Conservation (phyloP, 495 filamentous ascomycete genomes). For the Penicillium flavigenum region DNA sequence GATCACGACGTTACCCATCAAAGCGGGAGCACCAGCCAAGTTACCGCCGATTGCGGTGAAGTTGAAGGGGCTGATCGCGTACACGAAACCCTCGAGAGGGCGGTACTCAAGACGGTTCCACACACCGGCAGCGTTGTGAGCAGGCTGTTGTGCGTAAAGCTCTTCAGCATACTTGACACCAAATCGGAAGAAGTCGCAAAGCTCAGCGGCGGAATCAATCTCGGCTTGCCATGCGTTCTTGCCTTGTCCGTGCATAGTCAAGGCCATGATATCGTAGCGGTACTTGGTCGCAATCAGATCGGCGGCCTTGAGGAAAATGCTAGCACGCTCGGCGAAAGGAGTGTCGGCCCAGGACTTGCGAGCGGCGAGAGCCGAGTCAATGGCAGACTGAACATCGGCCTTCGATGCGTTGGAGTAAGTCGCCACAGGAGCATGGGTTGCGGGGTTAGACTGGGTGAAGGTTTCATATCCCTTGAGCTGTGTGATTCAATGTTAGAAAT, state of each 20-base stretch:
- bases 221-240: constrained; percentile 98
- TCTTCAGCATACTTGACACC: constrained; percentile 88
- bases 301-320: constrained; percentile 89
- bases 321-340: constrained; percentile 86
- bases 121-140: constrained; percentile 70
- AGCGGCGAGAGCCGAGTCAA: constrained; percentile 75
- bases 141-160: constrained; percentile 79
- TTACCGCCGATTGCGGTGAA: constrained; percentile 87
- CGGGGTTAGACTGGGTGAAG: constrained; percentile 67
- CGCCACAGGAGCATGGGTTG: constrained; percentile 73
- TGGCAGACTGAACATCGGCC: constrained; percentile 70
- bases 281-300: constrained; percentile 87
- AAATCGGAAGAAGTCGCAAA: constrained; percentile 85
- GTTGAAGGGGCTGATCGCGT: constrained; percentile 84
- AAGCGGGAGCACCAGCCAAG: constrained; percentile 68
- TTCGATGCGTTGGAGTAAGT: constrained; percentile 74
- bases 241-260: constrained; percentile 90
- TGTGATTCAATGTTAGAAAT: background rate
- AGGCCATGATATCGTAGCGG: constrained; percentile 87
- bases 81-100: constrained; percentile 83
- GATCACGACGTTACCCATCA: constrained; percentile 83
- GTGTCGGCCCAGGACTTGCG: constrained; percentile 78
- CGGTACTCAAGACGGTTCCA: constrained; percentile 86
- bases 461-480: constrained; percentile 40
- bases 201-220: constrained; percentile 91